phyloP scores from a whole-genome alignment of 768 basidiomycete species.

The Mycena metata region DNA sequence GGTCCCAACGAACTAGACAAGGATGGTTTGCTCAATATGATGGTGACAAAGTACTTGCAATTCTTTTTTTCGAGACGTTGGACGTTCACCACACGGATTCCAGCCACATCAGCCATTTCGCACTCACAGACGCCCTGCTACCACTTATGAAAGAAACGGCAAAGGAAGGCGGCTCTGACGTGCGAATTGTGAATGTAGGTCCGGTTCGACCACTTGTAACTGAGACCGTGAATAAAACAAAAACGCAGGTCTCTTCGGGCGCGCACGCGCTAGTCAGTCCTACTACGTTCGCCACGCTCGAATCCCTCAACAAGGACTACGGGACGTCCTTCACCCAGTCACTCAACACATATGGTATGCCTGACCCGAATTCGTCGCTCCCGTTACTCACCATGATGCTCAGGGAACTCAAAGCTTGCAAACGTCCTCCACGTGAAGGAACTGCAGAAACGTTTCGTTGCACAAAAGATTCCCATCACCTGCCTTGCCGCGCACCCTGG shows the following conservation, averaged over 20 bases:
- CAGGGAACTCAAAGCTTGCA: slow-evolving; percentile 39
- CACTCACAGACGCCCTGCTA: slow-evolving; percentile 62
- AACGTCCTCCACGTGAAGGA: slow-evolving; percentile 51
- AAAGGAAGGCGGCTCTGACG: slow-evolving; percentile 57
- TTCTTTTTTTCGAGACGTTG: neutral
- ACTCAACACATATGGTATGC: slow-evolving; percentile 34
- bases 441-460: slow-evolving; percentile 55
- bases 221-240: no score
- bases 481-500: slow-evolving; percentile 49
- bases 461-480: slow-evolving; percentile 42
- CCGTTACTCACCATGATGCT: no score
- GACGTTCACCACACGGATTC: neutral
- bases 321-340: neutral
- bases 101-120: slow-evolving; percentile 63
- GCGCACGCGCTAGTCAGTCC: slow-evolving; percentile 25
- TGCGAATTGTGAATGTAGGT: slow-evolving; percentile 65
- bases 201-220: no score
- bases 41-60: slow-evolving; percentile 40
- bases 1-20: slow-evolving; percentile 19
- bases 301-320: slow-evolving; percentile 36
- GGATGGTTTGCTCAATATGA: slow-evolving; percentile 35
- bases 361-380: no score
- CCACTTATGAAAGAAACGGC: slow-evolving; percentile 63
- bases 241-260: slow-evolving; percentile 34
- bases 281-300: slow-evolving; percentile 28